Evolutionary conservation across 2,329 filamentous ascomycete genomes (phyloP), one percentile per base, ranked within the genome.

Genomic region (Nothophoma quercina): DNA sequence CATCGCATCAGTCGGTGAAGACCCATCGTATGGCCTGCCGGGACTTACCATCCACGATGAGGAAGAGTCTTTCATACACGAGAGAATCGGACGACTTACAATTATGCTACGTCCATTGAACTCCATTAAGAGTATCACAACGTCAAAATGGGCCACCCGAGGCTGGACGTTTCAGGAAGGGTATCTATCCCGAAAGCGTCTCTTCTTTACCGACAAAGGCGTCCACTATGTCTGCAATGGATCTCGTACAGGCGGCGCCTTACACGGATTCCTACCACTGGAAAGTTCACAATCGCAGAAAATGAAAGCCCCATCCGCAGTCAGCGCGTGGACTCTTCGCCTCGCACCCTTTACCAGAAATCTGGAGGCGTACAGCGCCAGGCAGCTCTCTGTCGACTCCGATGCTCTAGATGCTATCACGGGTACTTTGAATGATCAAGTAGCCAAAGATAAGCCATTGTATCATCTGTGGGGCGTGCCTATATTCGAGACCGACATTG

Each of bases 111-210:
- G 29, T 3, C 30, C 29, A 9, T 18, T 34, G 6, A n/a, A 18
- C 21, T 26, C 30, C 9, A 32, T 34, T 4, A n/a, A 29, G 4
- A 44, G 41, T 4, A 34, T 44, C 15, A 7, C 29, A 5, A 21
- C n/a, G 10, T 44, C 41, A 7, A 44, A 34, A 9, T 44, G 41
- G 41, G 29, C 41, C 5, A 44, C 21, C 4, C 10, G 41, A 25
- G 41, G 29, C 15, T 44, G 41, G 41, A 44, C 41, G 2, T 44
- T 25, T 4, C 41, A 44, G n/a, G 41, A 44, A n/a, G 41, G 41
- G n/a, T 34, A 34, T 23, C 30, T 44, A 3, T 44, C 41, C 10
- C 29, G 22, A 8, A 33, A 32, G 13, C 29, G 41, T 4, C 19
- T 44, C 21, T 34, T 44, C 30, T 44, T 44, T 22, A 34, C 29